phyloP scores from a whole-genome alignment of 2,329 filamentous ascomycete species.

The Talaromyces amestolkiae region DNA sequence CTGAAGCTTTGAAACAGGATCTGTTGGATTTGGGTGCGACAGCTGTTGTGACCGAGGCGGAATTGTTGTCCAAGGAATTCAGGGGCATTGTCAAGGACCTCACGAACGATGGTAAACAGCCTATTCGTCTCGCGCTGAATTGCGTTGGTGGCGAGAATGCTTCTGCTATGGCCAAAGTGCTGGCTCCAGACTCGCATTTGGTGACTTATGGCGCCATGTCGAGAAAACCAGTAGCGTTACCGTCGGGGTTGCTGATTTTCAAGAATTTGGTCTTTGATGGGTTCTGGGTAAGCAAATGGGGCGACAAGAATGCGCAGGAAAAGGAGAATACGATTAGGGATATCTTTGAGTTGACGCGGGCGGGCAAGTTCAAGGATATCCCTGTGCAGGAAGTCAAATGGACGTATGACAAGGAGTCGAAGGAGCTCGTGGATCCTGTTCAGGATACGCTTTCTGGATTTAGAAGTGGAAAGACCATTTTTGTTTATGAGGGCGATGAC shows the following conservation, averaged over 20 bases:
- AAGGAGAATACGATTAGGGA: conserved; percentile 82
- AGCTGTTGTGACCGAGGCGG: conserved; percentile 61
- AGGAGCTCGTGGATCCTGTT: conserved; percentile 68
- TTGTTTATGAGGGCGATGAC: conserved; percentile 62
- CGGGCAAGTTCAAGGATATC: conserved; percentile 76
- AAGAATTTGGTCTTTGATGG: conserved; percentile 85
- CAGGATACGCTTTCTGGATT: conserved; percentile 82
- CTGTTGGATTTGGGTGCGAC: conserved; percentile 61
- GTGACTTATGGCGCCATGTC: conserved; percentile 97
- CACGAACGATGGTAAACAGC: conserved; percentile 69
- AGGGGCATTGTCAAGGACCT: conserved; percentile 59
- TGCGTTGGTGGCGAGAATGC: conserved; percentile 90
- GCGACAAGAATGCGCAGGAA: conserved; percentile 67
- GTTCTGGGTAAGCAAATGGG: conserved; percentile 95
- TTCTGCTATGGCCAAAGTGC: conserved; percentile 70
- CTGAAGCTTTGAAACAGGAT: conserved; percentile 62
- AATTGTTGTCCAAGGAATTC: conserved; percentile 49
- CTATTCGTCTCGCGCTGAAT: conserved; percentile 77
- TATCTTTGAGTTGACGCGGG: conserved; percentile 70
- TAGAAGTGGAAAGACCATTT: conserved; percentile 82
- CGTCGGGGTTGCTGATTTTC: conserved; percentile 86
- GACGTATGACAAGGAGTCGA: conserved; percentile 74
- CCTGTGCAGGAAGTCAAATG: conserved; percentile 81
- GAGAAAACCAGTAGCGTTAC: conserved; percentile 76
- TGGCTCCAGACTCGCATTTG: conserved; percentile 68